Base-by-base conservation (phyloP, 495 filamentous ascomycete species). In the Penicillium alfredii region DNA sequence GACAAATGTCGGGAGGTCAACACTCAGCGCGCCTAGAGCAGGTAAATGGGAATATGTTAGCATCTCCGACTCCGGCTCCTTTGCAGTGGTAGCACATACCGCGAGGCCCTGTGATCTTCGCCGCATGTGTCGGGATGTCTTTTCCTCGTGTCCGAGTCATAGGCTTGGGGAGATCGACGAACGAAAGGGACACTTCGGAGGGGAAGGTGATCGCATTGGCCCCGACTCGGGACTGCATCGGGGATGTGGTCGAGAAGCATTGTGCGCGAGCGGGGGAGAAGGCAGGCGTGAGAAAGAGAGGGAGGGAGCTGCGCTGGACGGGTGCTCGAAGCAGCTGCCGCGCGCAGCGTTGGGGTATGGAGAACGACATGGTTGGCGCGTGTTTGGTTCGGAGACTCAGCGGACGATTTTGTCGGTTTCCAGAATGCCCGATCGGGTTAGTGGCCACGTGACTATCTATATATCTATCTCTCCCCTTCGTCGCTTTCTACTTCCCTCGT, bases 181-280 rank as follows among this genome's bases (percentile, higher is more conserved):
- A 60, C 22, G 62, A 67, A 40, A 97, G 68, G 19, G 78, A 78
- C 20, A 96, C 89, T 44, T 87, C 84, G 0, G 83, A 78, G 3
- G 92, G 92, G 3, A 96, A 71, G 30, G 86, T 80, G 45, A 98
- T 73, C 19, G 88, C 74, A 27, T 84, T 81, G 46, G 75, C 71
- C 48, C 90, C 90, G 40, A 96, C 80, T 66, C 94, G 87, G 32
- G 90, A 96, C 38, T 67, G 67, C 35, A 67, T 63, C 55, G 49
- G 64, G 18, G 80, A 50, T 20, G 85, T 81, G 27, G 74, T 78
- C 5, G 86, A 84, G 71, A 96, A 94, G 39, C 69, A 61, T 62
- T 80, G 74, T 40, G 69, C 55, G 17, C 69, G 57, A 30, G 66
- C 47, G 5, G 59, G 53, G 13, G 79, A 75, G 58, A 87, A 81